phyloP scores from a whole-genome alignment of 441 rosid species.

The Mallotus repandus region DNA sequence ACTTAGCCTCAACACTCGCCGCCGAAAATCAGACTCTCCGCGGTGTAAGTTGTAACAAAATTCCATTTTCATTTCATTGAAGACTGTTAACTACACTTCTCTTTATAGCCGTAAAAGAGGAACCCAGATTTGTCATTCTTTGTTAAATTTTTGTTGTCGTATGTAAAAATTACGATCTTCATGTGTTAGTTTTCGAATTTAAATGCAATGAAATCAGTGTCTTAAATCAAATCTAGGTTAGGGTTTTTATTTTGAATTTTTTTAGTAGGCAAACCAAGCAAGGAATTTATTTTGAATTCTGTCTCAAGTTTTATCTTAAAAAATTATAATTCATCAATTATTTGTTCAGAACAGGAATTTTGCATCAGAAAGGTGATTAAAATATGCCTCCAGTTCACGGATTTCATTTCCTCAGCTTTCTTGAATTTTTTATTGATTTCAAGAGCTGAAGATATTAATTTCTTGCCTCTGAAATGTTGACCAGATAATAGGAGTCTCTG shows the following conservation, averaged over 20 bases:
- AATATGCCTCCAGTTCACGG: background rate
- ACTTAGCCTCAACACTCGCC: conserved; percentile 47
- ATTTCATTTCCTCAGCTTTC: background rate
- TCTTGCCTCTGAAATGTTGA: background rate
- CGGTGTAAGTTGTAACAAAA: conserved; percentile 37
- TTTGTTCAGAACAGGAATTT: background rate
- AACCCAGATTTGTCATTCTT: no score
- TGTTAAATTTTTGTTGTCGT: background rate
- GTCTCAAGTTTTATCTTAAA: no score
- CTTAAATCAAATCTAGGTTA: no score
- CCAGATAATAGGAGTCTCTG: background rate
- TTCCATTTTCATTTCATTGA: no score
- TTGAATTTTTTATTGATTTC: background rate
- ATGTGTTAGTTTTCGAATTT: no score
- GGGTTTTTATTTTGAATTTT: no score
- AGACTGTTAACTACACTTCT: no score
- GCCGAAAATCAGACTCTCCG: conserved; percentile 53
- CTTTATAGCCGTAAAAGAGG: no score
- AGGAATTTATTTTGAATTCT: no score
- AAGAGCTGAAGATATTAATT: conserved; percentile 11
- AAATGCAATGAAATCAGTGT: no score
- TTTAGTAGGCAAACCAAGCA: no score
- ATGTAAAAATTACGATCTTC: no score
- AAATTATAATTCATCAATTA: background rate
- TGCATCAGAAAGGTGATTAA: background rate